Evolutionary conservation across 129 eudicot genomes (phyloP).

Genomic region (Oenanthe sinensis): DNA sequence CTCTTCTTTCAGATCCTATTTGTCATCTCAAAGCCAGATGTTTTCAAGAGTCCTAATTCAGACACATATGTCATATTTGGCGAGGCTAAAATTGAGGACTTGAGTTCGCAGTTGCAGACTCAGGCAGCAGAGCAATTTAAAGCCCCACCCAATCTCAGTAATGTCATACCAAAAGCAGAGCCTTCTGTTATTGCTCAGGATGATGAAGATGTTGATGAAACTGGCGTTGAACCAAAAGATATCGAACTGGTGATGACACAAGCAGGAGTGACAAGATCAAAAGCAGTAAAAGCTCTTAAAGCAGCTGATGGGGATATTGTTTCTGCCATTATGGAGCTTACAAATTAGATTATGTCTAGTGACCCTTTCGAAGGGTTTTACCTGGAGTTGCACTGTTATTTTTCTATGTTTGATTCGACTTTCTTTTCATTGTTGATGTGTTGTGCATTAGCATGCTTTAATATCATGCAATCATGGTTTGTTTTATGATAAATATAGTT

Average conservation of each 20-base stretch:
- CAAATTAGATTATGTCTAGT: conserved; percentile 8
- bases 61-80: conserved; percentile 27
- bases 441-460: conserved; percentile 12
- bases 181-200: conserved; percentile 22
- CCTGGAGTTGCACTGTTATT: background rate
- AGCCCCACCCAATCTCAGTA: conserved; percentile 28
- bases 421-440: background rate
- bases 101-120: conserved; percentile 28
- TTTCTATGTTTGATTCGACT: background rate
- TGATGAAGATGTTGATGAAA: conserved; percentile 31
- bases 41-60: conserved; percentile 29
- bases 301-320: conserved; percentile 36
- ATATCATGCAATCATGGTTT: background rate
- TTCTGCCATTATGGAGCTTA: conserved; percentile 38
- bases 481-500: background rate
- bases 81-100: conserved; percentile 29
- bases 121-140: conserved; percentile 32
- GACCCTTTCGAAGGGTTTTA: background rate
- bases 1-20: conserved; percentile 20
- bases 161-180: conserved; percentile 21
- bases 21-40: conserved; percentile 32
- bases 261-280: conserved; percentile 28
- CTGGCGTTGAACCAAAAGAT: conserved; percentile 30
- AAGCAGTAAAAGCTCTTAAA: conserved; percentile 35
- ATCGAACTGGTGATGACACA: conserved; percentile 32